phyloP scores from a whole-genome alignment of 805 yeast species.

The Candida hispaniensis region DNA sequence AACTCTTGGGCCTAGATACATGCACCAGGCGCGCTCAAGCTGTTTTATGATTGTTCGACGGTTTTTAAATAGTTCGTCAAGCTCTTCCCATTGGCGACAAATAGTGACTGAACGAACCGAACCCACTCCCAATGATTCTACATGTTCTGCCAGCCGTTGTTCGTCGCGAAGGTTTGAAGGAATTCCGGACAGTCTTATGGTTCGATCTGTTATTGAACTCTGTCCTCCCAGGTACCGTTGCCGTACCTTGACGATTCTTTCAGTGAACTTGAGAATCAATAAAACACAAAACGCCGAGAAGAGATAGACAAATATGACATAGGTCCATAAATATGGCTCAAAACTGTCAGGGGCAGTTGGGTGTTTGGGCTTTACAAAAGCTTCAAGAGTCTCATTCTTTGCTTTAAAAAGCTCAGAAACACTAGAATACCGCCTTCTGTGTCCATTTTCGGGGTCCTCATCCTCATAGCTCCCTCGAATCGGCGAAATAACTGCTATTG shows the following conservation, averaged over 20 bases:
- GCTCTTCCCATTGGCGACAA: slow-evolving; percentile 75
- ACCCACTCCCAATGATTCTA: slow-evolving; percentile 71
- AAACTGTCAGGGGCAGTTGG: slow-evolving; percentile 39
- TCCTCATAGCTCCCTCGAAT: slow-evolving; percentile 69
- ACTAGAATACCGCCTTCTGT: too few species aligned
- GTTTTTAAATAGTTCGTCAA: slow-evolving; percentile 54
- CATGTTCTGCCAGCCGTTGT: slow-evolving; percentile 56
- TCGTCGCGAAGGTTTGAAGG: slow-evolving; percentile 72
- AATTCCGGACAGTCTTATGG: slow-evolving; percentile 77
- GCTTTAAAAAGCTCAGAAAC: too few species aligned
- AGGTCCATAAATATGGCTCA: slow-evolving; percentile 66
- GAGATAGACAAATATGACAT: slow-evolving; percentile 74
- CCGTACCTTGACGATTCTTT: slow-evolving; percentile 61
- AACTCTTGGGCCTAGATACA: slow-evolving; percentile 38
- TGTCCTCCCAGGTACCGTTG: slow-evolving; percentile 78
- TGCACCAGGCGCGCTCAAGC: slow-evolving; percentile 65
- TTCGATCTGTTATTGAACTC: slow-evolving; percentile 82
- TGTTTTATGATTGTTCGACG: slow-evolving; percentile 43
- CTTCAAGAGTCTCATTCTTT: too few species aligned
- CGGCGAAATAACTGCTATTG: slow-evolving; percentile 71
- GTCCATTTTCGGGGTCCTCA: slow-evolving; percentile 29
- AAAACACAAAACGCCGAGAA: slow-evolving; percentile 61
- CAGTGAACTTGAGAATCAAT: slow-evolving; percentile 57
- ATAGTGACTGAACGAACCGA: slow-evolving; percentile 65
- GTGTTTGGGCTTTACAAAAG: too few species aligned